A percentile compares a stretch with the other conserved stretches of the same genome.
These are phyloP conservation scores for Trypanosoma avium DNA, from an alignment of 208 protist genomes.

Conservation along the genomic window DNA sequence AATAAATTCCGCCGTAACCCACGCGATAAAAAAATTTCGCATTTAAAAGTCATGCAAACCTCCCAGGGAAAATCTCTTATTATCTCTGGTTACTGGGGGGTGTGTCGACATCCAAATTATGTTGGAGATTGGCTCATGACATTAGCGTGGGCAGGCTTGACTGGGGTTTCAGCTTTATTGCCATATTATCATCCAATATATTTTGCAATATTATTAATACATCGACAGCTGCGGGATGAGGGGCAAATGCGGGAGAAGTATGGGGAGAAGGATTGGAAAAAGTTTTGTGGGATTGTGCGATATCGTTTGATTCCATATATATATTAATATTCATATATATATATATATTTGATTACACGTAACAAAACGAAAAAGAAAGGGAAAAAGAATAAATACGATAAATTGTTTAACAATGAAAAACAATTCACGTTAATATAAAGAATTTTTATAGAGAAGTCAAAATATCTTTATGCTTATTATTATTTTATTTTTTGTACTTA, in stretches of 20 bases:
- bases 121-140: constrained; percentile 94
- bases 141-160: constrained; percentile 63
- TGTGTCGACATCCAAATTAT: constrained; percentile 97
- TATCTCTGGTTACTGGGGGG: constrained; percentile 95
- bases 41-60: constrained; percentile 86
- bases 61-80: constrained; percentile 85
- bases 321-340: constrained; percentile 36
- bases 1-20: constrained; percentile 82
- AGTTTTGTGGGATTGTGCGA: constrained; percentile 89
- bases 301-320: constrained; percentile 91
- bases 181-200: constrained; percentile 95
- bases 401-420: not conserved
- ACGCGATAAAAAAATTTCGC: constrained; percentile 46
- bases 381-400: not conserved
- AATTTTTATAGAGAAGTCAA: too few relatives aligned
- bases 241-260: constrained; percentile 92
- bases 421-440: too few relatives aligned
- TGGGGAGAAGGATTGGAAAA: constrained; percentile 86
- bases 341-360: not conserved
- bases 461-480: too few relatives aligned
- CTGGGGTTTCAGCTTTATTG: constrained; percentile 57
- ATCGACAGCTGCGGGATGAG: constrained; percentile 94
- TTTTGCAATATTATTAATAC: constrained; percentile 92
- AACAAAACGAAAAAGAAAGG: not conserved
- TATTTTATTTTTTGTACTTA: too few relatives aligned